These are phyloP conservation scores for Curvularia eragrostidis DNA, from an alignment of 2,329 filamentous ascomycete species.

Conservation along the genomic window DNA sequence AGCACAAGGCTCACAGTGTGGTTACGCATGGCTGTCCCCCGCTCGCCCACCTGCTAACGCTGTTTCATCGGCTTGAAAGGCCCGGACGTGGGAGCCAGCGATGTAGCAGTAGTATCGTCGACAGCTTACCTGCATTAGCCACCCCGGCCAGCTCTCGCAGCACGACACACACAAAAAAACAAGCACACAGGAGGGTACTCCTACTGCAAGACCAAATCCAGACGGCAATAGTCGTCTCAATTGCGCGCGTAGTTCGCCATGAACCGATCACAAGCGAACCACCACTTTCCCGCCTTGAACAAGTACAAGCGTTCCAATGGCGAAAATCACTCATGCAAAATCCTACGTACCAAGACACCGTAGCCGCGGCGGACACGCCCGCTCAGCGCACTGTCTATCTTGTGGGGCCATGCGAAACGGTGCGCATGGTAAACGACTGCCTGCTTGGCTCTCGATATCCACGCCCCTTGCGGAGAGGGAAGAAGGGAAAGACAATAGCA, in stretches of 20 bases:
- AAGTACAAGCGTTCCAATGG: conserved; percentile 34
- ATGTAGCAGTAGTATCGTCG: background rate
- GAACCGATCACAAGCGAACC: conserved; percentile 4
- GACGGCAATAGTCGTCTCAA: background rate
- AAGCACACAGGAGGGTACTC: background rate
- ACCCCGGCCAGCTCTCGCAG: background rate
- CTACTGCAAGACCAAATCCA: background rate
- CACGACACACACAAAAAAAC: background rate
- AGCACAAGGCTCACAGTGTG: conserved; percentile 11
- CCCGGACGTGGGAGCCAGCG: background rate
- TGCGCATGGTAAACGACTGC: background rate
- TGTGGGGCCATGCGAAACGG: background rate
- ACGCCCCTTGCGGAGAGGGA: background rate
- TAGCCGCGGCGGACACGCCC: conserved; percentile 6
- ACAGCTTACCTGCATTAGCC: background rate
- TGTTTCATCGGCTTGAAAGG: background rate
- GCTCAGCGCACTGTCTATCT: conserved; percentile 12
- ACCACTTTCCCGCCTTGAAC: conserved; percentile 6
- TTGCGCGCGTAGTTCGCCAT: background rate
- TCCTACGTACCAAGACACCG: conserved; percentile 5
- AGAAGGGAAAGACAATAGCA: background rate
- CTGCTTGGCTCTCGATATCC: background rate
- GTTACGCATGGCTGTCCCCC: conserved; percentile 20
- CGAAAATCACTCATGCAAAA: conserved; percentile 43
- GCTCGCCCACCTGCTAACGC: conserved; percentile 22